Evolutionary conservation across 768 basidiomycete species (phyloP), one percentile per base, ranked within the genome.

Genomic region (Austroboletus eburneus): DNA sequence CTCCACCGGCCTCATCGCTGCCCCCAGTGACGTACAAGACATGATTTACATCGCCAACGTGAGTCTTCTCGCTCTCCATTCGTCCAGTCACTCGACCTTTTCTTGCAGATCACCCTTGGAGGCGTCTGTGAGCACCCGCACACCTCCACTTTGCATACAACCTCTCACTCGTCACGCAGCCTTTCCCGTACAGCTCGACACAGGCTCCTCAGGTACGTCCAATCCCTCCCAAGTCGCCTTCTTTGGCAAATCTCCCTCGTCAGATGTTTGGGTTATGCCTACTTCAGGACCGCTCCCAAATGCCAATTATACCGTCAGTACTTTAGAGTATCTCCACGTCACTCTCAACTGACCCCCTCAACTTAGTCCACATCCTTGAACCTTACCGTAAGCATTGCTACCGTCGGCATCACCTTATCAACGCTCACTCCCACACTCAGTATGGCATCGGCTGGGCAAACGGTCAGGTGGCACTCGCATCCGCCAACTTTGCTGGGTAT

Each of bases 401-500:
- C 0, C 18, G 4, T 41, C 36, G 9, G 13, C n/a, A 32, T 42
- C n/a, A 17, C 42, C 12, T 37, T 38, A 7, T 16, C 22, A 21
- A 35, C 9, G 35, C 43, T 51, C 40, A 55, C 33, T 12, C 2
- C 23, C 23, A 5, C 2, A 20, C n/a, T n/a, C 23, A 90, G 87
- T 92, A 91, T 65, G 86, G 84, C 39, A 80, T 86, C 46, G 90
- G 90, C 17, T 90, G 84, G 80, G 87, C 85, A 3, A 70, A 67
- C 40, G 90, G 90, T 5, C 59, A 72, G 50, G 69, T 92, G 24
- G 69, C 78, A 3, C 83, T 77, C 62, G 80, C 83, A 18, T 59
- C 77, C 3, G 78, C 82, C 27, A 66, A 77, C 43, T 91, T 91
- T 61, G 79, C 90, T 17, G 81, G 81, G 86, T 90, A 60, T 54